Evolutionary conservation across 352 stramenopile genomes (phyloP), one percentile per base, ranked within the genome.

Genomic region (Globisporangium splendens): DNA sequence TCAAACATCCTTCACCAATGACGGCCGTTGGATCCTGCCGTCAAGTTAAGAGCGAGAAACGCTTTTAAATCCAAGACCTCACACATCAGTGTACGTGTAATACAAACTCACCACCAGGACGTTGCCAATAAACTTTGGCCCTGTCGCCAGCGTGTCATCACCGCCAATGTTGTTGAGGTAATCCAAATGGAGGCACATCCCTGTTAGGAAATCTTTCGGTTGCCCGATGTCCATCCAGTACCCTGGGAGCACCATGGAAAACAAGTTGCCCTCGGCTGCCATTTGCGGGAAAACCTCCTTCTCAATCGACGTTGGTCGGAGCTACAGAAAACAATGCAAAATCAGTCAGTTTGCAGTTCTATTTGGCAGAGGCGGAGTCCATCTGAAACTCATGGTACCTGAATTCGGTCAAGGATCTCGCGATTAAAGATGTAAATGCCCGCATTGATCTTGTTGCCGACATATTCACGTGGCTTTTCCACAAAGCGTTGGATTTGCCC

Each of bases 171-270:
- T 75, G 22, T 63, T 79, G 21, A 96, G 56, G 59, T 73, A 93
- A 50, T 91, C 77, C 42, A 96, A 62, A 64, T 96, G 86, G 22
- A 94, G 71, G 62, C 79, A 93, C 79, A 95, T 93, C 53, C 88
- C 88, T 41, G 84, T 77, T 10, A 96, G 60, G 50, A 93, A 96
- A 63, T 96, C 83, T 68, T 95, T 96, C 39, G 88, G 88, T 73
- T 96, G 86, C 13, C 88, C 88, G 42, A 96, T 91, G 49, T 96
- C 88, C 83, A 95, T 96, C 88, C 88, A 96, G 69, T 95, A 96
- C 14, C 87, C 88, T 2, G 79, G 78, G 46, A 96, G 60, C 47
- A 88, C 70, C 83, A 96, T 95, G 42, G 83, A 86, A 65, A 72
- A 96, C 8, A 96, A 55, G 51, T 93, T 89, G 42, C 83, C 83